Evolutionary conservation across 768 basidiomycete genomes (phyloP).

Genomic region (Panaeolus papilionaceus): DNA sequence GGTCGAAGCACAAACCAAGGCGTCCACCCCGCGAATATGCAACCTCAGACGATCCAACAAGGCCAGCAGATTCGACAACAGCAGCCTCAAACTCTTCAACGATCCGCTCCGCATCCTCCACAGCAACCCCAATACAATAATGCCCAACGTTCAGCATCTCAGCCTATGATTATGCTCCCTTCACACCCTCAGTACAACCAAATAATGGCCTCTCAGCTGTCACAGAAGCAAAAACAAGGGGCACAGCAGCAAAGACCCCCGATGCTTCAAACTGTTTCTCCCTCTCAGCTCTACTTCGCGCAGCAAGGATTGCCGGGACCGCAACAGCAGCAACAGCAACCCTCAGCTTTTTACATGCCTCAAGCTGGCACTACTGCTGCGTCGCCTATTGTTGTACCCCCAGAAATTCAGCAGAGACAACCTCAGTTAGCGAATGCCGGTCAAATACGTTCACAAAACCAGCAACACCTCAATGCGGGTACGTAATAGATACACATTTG

Average conservation of each 20-base stretch:
- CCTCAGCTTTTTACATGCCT: neutral
- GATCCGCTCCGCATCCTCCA: neutral
- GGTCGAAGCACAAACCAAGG: neutral
- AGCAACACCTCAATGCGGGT: neutral
- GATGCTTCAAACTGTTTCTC: neutral
- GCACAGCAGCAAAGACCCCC: conserved; percentile 4
- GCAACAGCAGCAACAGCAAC: neutral
- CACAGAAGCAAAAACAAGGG: conserved; percentile 3
- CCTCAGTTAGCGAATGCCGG: neutral
- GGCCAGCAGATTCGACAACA: neutral
- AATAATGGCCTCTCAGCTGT: neutral
- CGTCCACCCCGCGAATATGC: neutral
- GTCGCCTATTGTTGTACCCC: neutral
- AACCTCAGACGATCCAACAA: conserved; percentile 13
- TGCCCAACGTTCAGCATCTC: neutral
- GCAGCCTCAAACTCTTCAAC: neutral
- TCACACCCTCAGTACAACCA: conserved; percentile 3
- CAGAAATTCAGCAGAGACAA: neutral
- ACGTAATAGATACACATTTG: neutral
- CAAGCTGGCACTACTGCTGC: neutral
- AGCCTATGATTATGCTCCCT: neutral
- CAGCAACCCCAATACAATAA: neutral
- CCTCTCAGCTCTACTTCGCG: neutral
- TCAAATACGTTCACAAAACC: neutral
- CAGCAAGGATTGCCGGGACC: neutral